Evolutionary conservation across 352 stramenopile species (phyloP).

Genomic region (Phytophthora fragariaefolia): DNA sequence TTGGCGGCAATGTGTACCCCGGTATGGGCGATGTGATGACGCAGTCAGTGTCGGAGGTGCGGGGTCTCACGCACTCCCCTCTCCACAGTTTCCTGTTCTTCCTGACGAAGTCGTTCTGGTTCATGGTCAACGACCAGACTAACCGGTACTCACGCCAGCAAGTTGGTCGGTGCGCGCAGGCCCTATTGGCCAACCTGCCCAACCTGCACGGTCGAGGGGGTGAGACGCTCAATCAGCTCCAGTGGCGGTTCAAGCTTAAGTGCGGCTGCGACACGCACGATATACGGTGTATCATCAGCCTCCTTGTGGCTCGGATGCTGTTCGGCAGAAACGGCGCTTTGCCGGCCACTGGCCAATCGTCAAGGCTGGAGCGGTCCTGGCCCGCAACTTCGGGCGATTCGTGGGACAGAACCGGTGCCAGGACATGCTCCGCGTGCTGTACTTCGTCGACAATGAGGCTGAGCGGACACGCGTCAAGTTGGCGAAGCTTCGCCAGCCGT

Average conservation of each 20-base stretch:
- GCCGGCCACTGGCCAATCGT: slow-evolving; percentile 27
- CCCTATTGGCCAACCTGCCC: too few species aligned
- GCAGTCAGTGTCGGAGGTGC: too few species aligned
- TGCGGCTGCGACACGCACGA: too few species aligned
- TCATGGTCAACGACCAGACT: background rate
- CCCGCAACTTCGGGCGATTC: slow-evolving; percentile 19
- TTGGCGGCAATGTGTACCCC: too few species aligned
- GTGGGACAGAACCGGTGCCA: slow-evolving; percentile 1
- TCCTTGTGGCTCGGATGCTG: slow-evolving; percentile 30
- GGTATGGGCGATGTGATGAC: too few species aligned
- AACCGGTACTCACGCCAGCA: background rate
- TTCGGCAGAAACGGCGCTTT: slow-evolving; percentile 22
- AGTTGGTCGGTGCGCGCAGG: background rate
- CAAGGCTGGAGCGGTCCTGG: slow-evolving; percentile 10
- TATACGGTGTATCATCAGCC: slow-evolving; percentile 24
- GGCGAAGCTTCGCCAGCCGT: slow-evolving; percentile 22
- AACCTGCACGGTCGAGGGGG: too few species aligned
- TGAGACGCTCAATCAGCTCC: too few species aligned
- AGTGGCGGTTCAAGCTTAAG: slow-evolving; percentile 2
- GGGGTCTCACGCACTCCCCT: background rate
- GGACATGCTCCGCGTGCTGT: slow-evolving; percentile 20
- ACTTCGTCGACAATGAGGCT: slow-evolving; percentile 24
- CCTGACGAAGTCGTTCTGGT: background rate
- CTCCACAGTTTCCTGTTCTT: background rate
- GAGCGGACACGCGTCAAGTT: slow-evolving; percentile 4